Base-by-base conservation (phyloP, 441 rosid genomes). In the Adansonia rubrostipa region DNA sequence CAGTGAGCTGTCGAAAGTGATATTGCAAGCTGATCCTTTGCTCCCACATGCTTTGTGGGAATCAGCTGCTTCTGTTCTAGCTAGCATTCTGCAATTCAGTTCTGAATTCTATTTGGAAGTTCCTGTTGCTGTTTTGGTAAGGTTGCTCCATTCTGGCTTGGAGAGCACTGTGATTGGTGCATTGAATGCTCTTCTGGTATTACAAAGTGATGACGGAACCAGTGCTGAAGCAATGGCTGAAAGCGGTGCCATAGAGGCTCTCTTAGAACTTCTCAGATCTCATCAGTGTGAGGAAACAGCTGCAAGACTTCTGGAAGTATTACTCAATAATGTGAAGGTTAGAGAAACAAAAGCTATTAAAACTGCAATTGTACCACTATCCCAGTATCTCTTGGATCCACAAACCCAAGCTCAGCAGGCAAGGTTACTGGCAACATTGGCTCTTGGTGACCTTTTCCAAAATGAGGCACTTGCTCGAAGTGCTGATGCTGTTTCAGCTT, bases 211-310 rank as follows among this genome's bases (percentile, higher is more conserved):
- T 62, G 99, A 97, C 65, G 95, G 94, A 78, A 91, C 98, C 68
- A 95, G 98, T 79, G 99, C 99, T 1, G 99, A 92, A 85, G 97
- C 99, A 58, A 95, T 97, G 99, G 99, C 99, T 76, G 99, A 93
- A 86, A 93, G 99, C 78, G 99, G 99, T 73, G 98, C 99, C 64
- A 89, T 97, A 81, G 99, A 95, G 89, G 98, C 98, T 82, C 93
- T 97, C 68, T 85, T 97, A 87, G 99, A 95, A 86, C 98, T 97
- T 84, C 89, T 97, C 47, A 90, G 99, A 80, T 73, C 92, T 84
- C 99, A 97, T 85, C 99, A 94, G 72, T 95, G 97, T n/a, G 99
- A 97, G 87, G 99, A 97, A 86, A 91, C 94, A 78, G 91, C 99
- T 75, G 98, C 98, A 57, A 92, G 99, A 85, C 87, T 97, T 67